Conservation (phyloP, 148 eudicot genomes). For the Vaccinium darrowii region DNA sequence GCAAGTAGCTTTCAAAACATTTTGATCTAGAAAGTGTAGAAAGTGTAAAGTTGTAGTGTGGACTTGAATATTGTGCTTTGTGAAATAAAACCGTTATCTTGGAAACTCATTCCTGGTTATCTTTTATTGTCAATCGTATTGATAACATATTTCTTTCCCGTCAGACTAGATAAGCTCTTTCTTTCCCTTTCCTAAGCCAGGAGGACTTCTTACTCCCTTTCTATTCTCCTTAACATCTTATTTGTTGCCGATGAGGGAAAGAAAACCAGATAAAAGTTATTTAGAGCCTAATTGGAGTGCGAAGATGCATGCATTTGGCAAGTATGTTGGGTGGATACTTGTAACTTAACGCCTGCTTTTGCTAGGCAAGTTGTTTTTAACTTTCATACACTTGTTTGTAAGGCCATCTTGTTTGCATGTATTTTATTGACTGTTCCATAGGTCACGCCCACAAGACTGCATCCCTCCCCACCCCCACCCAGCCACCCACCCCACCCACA, state of each 20-base stretch:
- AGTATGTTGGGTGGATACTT: background rate
- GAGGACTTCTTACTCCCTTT: background rate
- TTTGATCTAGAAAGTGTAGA: slow-evolving; percentile 2
- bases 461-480: background rate
- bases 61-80: background rate
- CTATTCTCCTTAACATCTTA: background rate
- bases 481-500: background rate
- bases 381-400: background rate
- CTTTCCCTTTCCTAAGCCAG: background rate
- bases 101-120: background rate
- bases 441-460: background rate
- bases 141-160: background rate
- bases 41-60: background rate
- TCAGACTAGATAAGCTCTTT: background rate
- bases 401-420: background rate
- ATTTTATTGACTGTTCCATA: background rate
- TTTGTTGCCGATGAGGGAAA: background rate
- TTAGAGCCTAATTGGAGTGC: background rate
- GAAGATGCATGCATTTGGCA: background rate
- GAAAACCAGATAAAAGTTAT: background rate
- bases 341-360: background rate
- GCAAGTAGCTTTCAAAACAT: background rate
- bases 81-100: background rate
- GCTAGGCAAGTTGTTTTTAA: background rate
- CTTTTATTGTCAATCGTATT: background rate